Evolutionary conservation across 148 eudicot species (phyloP).

Genomic region (Persicaria tinctoria): DNA sequence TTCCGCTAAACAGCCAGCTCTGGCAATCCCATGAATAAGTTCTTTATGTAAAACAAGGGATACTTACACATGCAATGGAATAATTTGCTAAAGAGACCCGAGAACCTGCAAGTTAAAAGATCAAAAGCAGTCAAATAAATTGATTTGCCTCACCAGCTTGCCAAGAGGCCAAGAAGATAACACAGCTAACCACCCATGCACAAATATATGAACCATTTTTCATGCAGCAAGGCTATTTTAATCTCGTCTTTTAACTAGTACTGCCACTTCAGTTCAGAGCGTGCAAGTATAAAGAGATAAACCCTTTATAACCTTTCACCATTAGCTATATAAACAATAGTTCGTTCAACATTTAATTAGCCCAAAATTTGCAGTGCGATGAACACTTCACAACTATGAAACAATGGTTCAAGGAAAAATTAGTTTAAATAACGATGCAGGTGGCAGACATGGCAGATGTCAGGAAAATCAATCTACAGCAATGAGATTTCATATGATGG

Average conservation of each 20-base stretch:
- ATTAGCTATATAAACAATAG: background rate
- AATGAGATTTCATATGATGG: background rate
- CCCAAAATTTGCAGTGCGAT: background rate
- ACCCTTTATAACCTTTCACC: background rate
- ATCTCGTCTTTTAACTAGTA: background rate
- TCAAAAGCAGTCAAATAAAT: background rate
- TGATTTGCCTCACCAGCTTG: background rate
- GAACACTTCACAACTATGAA: background rate
- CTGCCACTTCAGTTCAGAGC: background rate
- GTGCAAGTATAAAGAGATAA: too few species aligned
- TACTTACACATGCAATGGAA: slow-evolving; percentile 8
- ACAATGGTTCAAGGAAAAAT: background rate
- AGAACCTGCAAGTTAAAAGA: background rate
- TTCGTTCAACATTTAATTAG: background rate
- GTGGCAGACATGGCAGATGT: background rate
- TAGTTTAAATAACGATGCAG: background rate
- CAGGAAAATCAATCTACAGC: background rate
- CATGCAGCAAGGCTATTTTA: background rate
- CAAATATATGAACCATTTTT: background rate
- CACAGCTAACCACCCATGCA: background rate
- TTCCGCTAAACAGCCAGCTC: slow-evolving; percentile 4
- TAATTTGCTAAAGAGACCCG: background rate
- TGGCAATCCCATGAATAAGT: background rate
- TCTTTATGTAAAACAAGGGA: background rate
- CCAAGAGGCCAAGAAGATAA: background rate